Evolutionary conservation across 2,329 filamentous ascomycete genomes (phyloP), one percentile per base, ranked within the genome.

Genomic region (Graphilbum sp.): DNA sequence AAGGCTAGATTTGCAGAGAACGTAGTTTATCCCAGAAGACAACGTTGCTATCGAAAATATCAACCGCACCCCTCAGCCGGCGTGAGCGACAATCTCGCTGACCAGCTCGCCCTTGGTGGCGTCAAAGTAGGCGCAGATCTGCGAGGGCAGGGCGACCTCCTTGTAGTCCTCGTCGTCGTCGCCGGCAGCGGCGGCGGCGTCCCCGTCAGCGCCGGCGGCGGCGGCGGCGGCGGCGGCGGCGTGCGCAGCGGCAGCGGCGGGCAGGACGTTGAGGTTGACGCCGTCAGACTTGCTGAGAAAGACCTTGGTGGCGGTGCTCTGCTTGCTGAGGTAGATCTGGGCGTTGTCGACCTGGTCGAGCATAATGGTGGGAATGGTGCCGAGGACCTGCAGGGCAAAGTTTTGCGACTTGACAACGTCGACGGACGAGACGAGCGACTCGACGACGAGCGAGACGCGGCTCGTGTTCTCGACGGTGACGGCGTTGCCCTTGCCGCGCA

Each of bases 331-430:
- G 57, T 94, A 98, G 44, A 98, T 63, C 43, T 79, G 76, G 0
- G 85, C 88, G 40, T 86, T 78, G 53, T 98, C 90, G 41, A 96
- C 80, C 60, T 95, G 86, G 56, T 98, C 90, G 41, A 98, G 66
- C 54, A 95, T 65, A 41, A 96, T 70, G 2, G 88, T 94, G 2
- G 90, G 90, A 13, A 94, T 71, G 3, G 72, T 72, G 37, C 87
- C 87, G 39, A 92, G 63, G 37, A 98, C 82, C 59, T 95, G 86
- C n/a, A 96, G 66, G 13, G 86, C 87, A 54, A 98, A 94, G 57
- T 90, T 93, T 49, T 81, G 74, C 35, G 81, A 88, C 62, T 96
- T 96, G 66, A 98, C 90, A 19, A 93, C 82, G 52, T 98, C 90
- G 40, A 98, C 75, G 24, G 82, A 85, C 35, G 83, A 92, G 35